A percentile compares a stretch with the other conserved stretches of the same genome.
Conservation (phyloP, 2,329 filamentous ascomycete genomes). For the Cercospora nicotianae region DNA sequence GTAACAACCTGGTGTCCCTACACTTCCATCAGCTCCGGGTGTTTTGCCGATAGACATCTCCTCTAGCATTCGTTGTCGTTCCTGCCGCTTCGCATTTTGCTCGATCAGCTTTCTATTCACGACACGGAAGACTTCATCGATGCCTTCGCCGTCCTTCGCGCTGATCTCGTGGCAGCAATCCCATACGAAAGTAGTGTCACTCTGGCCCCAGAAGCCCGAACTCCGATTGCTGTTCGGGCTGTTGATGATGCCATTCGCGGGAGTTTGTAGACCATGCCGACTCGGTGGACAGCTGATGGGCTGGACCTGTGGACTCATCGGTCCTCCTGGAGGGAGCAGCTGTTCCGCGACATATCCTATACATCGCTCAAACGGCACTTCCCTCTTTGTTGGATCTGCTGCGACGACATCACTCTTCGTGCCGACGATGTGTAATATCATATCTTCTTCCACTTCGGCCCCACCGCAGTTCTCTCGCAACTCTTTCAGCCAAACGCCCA, state of each 20-base stretch:
- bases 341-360: constrained; percentile 95
- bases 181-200: constrained; percentile 69
- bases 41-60: constrained; percentile 44
- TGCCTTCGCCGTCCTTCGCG: constrained; percentile 89
- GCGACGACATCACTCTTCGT: constrained; percentile 91
- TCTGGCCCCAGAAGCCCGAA: constrained; percentile 77
- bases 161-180: constrained; percentile 97
- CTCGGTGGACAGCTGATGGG: constrained; percentile 23
- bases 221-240: constrained; percentile 55
- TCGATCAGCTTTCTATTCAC: constrained; percentile 83
- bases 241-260: constrained; percentile 42
- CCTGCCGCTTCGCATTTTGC: constrained; percentile 60
- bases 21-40: constrained; percentile 42
- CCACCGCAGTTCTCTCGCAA: constrained; percentile 41
- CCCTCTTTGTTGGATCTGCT: constrained; percentile 71
- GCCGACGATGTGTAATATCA: constrained; percentile 91
- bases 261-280: constrained; percentile 48
- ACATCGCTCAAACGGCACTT: constrained; percentile 91
- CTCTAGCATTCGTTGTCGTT: constrained; percentile 51
- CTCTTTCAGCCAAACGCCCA: constrained; percentile 76
- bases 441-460: constrained; percentile 52
- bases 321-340: constrained; percentile 60
- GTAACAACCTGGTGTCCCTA: constrained; percentile 42
- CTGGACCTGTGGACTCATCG: constrained; percentile 9
- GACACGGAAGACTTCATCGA: constrained; percentile 93